phyloP scores from a whole-genome alignment of 1,284 basidiomycete species.

The Cystobasidium slooffiae region DNA sequence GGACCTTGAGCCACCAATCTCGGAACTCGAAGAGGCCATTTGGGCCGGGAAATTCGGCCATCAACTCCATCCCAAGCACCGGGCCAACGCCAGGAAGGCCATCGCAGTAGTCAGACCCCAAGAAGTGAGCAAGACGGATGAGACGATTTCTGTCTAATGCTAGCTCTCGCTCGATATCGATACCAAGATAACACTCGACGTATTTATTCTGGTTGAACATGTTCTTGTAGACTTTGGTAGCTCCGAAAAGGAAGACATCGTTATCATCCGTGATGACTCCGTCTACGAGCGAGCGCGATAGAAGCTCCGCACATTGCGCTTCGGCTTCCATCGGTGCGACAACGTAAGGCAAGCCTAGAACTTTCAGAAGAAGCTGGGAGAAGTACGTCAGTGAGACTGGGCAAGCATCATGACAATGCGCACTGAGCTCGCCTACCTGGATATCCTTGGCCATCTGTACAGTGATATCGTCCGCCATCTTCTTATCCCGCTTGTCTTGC shows the following conservation, averaged over 20 bases:
- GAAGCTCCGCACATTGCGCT: conserved; percentile 94
- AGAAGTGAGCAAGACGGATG: conserved; percentile 84
- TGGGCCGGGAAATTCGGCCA: conserved; percentile 85
- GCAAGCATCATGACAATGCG: too few relatives aligned
- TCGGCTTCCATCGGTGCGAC: conserved; percentile 99
- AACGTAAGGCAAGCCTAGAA: conserved; percentile 97
- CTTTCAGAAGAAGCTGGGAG: conserved; percentile 74
- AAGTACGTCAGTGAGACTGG: background rate
- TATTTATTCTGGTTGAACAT: conserved; percentile 99
- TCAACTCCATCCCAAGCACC: conserved; percentile 92
- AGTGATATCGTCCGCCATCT: conserved; percentile 93
- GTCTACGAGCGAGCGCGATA: conserved; percentile 82
- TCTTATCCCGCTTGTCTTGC: conserved; percentile 83
- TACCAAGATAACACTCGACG: conserved; percentile 88
- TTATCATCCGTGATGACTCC: conserved; percentile 99
- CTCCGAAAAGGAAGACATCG: conserved; percentile 98
- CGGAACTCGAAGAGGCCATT: conserved; percentile 83
- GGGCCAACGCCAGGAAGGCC: conserved; percentile 93
- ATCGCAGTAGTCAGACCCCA: conserved; percentile 97
- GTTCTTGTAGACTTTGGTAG: conserved; percentile 90
- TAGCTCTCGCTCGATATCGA: conserved; percentile 85
- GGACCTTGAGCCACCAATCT: conserved; percentile 95
- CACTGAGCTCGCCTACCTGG: conserved; percentile 71
- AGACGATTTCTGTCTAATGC: conserved; percentile 85
- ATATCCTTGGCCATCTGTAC: conserved; percentile 95